A percentile compares a stretch with the other conserved stretches of the same genome.
Evolutionary conservation across 176 grass and related monocot species (phyloP).

Genomic region (Triticum turgidum): DNA sequence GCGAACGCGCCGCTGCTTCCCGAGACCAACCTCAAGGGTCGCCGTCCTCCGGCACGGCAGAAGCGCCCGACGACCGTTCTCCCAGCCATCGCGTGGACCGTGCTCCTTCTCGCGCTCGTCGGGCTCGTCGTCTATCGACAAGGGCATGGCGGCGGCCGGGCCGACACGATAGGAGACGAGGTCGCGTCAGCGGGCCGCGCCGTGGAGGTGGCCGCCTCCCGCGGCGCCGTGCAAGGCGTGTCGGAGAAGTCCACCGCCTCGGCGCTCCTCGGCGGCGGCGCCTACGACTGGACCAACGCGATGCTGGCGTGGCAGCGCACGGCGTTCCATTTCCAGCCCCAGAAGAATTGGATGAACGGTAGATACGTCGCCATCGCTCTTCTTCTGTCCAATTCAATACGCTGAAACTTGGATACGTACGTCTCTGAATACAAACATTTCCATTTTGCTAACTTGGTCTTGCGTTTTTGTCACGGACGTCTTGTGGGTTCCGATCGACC

Average conservation of each 20-base stretch:
- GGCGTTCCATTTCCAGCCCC: constrained; percentile 81
- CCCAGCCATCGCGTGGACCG: constrained; percentile 16
- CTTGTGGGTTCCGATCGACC: constrained; percentile 3
- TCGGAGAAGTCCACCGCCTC: constrained; percentile 65
- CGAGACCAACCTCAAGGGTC: constrained; percentile 24
- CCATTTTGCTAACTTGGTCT: background rate
- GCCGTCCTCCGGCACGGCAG: background rate
- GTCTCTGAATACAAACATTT: background rate
- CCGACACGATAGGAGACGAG: background rate
- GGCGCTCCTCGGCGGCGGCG: constrained; percentile 21
- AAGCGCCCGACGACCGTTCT: constrained; percentile 23
- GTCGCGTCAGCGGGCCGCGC: background rate
- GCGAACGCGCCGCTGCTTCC: constrained; percentile 39
- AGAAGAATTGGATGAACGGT: constrained; percentile 96
- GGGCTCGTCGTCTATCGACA: background rate
- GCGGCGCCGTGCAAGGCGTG: constrained; percentile 53
- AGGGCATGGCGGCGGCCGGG: background rate
- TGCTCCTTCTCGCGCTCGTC: constrained; percentile 28
- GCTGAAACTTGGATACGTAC: constrained; percentile 15
- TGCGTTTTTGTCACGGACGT: constrained; percentile 39
- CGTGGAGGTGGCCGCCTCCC: constrained; percentile 27
- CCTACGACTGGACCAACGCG: constrained; percentile 67
- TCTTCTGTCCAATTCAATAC: background rate
- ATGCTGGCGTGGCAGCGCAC: constrained; percentile 93
- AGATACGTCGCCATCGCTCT: constrained; percentile 15